Conservation (phyloP, 345 rosid genomes). For the Clarkia xantiana region DNA sequence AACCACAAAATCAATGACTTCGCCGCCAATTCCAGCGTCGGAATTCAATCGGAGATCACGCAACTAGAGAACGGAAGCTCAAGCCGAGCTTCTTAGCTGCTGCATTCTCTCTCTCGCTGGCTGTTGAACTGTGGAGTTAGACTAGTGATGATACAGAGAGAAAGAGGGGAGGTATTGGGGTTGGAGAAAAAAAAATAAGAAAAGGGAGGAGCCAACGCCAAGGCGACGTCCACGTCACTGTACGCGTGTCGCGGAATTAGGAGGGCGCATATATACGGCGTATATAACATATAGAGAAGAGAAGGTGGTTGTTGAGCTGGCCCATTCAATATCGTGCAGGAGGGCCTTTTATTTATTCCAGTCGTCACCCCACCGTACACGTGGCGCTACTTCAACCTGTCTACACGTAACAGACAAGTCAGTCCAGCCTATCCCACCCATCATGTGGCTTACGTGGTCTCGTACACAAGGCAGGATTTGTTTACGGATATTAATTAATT, state of each 20-base stretch:
- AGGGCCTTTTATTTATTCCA: not conserved
- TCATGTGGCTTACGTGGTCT: slow-evolving; percentile 5
- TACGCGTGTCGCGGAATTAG: not conserved
- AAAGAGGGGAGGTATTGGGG: not conserved
- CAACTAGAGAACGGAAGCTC: not conserved
- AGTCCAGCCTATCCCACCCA: slow-evolving; percentile 1
- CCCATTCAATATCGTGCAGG: not conserved
- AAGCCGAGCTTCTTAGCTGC: not conserved
- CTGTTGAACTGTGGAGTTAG: not conserved
- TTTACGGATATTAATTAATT: slow-evolving; percentile 1
- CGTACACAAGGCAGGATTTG: not conserved
- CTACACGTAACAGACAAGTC: not conserved
- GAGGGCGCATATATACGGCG: not conserved
- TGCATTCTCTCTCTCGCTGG: not conserved
- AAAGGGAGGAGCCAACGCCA: not conserved
- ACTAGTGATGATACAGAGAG: not conserved
- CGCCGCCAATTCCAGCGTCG: not conserved
- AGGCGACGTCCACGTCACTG: slow-evolving; percentile 4
- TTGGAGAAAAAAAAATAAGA: not conserved
- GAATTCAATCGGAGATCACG: not conserved
- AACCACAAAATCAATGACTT: not conserved
- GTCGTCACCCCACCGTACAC: not conserved
- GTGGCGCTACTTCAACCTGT: not conserved
- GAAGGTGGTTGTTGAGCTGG: slow-evolving; percentile 1
- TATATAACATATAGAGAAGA: not conserved